Base-by-base conservation (phyloP, 2,329 filamentous ascomycete genomes). In the Pestalotiopsis sp. region DNA sequence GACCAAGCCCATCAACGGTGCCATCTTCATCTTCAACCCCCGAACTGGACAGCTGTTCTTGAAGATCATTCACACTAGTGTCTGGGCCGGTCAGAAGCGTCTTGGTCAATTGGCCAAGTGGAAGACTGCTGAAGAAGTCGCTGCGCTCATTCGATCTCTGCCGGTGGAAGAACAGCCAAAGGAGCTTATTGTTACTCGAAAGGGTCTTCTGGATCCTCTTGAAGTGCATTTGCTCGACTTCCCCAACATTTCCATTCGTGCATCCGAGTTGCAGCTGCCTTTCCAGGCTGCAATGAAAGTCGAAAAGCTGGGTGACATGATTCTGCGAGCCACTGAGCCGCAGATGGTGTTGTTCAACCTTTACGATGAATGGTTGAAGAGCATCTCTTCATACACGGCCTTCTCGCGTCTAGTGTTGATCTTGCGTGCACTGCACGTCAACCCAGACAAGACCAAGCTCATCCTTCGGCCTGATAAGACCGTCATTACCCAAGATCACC, bases 261-360 rank as follows among this genome's bases (percentile, higher is more conserved):
- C 96, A 12, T 99, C 96, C 0, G 96, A 99, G 81, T 84, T 99
- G 74, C 96, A 99, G 81, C 86, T 99, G 72, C 96, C 96, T 1
- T 99, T 99, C 92, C 97, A 99, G 82, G 96, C 96, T 67, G 97
- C 97, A 0, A 99, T 99, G 95, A 99, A 99, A 87, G 95, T 99
- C 2, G 96, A 99, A 83, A 99, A 99, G 82, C 89, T 99, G 61
- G 97, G 95, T 73, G 97, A 99, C 83, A 98, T 99, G 95, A 99
- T 99, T 76, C 85, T 99, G 61, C 92, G 95, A 74, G 97, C 96
- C 2, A 99, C 96, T 0, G 96, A 98, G 79, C 96, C 96, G n/a
- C 96, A 99, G 83, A 99, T 99, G 96, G 96, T 99, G 66, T 88
- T 99, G 9, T 99, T 98, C 89, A 99, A 99, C 78, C 85, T 99